Evolutionary conservation across 495 filamentous ascomycete species (phyloP).

Genomic region (Neurospora sp.): DNA sequence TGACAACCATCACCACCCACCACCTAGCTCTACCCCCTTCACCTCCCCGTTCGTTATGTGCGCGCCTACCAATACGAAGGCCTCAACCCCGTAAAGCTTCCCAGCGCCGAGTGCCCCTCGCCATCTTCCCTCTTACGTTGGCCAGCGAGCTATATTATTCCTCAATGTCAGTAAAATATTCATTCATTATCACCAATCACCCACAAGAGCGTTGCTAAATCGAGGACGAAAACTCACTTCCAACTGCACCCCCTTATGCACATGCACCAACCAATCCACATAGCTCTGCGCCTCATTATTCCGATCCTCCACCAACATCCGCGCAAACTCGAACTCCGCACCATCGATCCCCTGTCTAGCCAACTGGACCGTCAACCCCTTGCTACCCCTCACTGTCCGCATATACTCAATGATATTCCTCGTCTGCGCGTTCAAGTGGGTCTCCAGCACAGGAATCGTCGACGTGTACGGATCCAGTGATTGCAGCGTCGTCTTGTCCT

Average conservation of each 20-base stretch:
- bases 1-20: background rate
- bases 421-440: constrained; percentile 89
- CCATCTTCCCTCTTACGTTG: constrained; percentile 67
- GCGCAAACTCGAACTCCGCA: constrained; percentile 91
- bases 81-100: constrained; percentile 57
- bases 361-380: constrained; percentile 79
- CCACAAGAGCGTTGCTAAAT: background rate
- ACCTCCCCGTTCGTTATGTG: background rate
- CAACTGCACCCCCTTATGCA: constrained; percentile 84
- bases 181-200: background rate
- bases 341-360: constrained; percentile 91
- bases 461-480: constrained; percentile 68
- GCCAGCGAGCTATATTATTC: constrained; percentile 45
- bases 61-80: constrained; percentile 54
- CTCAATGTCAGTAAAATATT: background rate
- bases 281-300: constrained; percentile 97
- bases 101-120: constrained; percentile 44
- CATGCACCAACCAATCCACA: constrained; percentile 95
- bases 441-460: constrained; percentile 69
- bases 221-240: constrained; percentile 41
- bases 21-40: background rate
- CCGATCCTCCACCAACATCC: constrained; percentile 82
- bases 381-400: constrained; percentile 68
- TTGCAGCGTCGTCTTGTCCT: constrained; percentile 58
- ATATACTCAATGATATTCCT: constrained; percentile 88